A percentile compares a stretch with the other conserved stretches of the same genome.
phyloP scores from a whole-genome alignment of 2,329 filamentous ascomycete genomes.

The Neopestalotiopsis clavispora region DNA sequence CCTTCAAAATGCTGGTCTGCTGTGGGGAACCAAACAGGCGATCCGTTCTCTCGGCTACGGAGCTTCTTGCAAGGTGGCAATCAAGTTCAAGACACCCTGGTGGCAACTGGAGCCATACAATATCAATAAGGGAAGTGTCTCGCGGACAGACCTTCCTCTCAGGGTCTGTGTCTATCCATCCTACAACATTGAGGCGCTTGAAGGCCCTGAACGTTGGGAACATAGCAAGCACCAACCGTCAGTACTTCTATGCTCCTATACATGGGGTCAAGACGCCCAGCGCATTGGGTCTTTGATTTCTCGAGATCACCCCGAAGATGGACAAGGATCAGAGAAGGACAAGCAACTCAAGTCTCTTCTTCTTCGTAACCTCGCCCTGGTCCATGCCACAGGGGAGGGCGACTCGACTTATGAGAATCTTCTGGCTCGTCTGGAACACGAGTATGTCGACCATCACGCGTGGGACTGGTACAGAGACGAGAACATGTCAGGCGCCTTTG shows the following conservation, averaged over 20 bases:
- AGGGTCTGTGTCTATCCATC: constrained; percentile 42
- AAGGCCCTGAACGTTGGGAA: not conserved
- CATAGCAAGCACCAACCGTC: constrained; percentile 24
- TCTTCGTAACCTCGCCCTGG: constrained; percentile 32
- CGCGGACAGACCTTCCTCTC: constrained; percentile 36
- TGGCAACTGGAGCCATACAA: constrained; percentile 30
- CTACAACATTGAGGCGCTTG: constrained; percentile 35
- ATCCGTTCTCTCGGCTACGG: constrained; percentile 38
- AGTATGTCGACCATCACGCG: constrained; percentile 31
- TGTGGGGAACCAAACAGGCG: constrained; percentile 31
- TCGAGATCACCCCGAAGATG: constrained; percentile 18
- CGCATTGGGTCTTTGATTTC: constrained; percentile 35
- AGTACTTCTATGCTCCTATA: constrained; percentile 42
- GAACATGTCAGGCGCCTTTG: constrained; percentile 36
- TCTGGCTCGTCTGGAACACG: constrained; percentile 1
- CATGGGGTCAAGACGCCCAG: constrained; percentile 40
- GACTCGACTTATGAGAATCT: constrained; percentile 4
- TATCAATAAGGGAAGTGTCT: constrained; percentile 35
- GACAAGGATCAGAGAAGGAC: constrained; percentile 21
- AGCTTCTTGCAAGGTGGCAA: constrained; percentile 37
- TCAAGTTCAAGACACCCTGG: constrained; percentile 40
- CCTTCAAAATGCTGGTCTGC: constrained; percentile 26
- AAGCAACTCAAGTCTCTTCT: constrained; percentile 32
- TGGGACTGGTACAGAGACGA: constrained; percentile 37
- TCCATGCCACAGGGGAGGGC: constrained; percentile 26